Conservation (phyloP, 108 stramenopile genomes). For the Nitzschia palea region DNA sequence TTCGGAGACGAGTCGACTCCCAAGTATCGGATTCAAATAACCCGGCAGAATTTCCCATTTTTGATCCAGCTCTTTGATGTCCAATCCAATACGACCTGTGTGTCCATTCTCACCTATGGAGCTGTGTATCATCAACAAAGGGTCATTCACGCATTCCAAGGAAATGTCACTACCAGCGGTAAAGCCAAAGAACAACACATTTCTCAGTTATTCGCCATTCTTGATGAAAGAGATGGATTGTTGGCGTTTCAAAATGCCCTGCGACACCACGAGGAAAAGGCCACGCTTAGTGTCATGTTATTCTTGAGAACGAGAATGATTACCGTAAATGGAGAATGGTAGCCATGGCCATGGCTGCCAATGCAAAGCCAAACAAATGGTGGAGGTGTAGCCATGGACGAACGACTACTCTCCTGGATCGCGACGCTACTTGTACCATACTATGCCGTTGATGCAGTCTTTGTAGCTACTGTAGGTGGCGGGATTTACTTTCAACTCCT, state of each 20-base stretch:
- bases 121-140: neutral
- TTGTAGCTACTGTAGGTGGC: no score
- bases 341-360: no score
- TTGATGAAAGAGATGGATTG: neutral
- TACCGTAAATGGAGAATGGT: slow-evolving; percentile 6
- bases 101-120: neutral
- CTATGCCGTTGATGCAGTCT: no score
- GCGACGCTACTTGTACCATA: no score
- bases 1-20: neutral
- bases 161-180: neutral
- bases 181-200: neutral
- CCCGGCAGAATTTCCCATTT: slow-evolving; percentile 2
- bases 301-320: neutral
- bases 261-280: neutral
- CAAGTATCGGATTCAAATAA: slow-evolving; percentile 5
- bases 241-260: neutral
- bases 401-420: no score
- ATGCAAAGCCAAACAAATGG: no score
- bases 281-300: neutral
- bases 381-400: no score
- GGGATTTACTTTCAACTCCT: no score
- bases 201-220: neutral
- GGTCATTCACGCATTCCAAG: slow-evolving; percentile 1
- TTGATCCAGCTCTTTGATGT: slow-evolving; percentile 6
- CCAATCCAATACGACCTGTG: neutral